Evolutionary conservation across 116 monocot genomes (phyloP).

Genomic region (Dioscorea cayenensis): DNA sequence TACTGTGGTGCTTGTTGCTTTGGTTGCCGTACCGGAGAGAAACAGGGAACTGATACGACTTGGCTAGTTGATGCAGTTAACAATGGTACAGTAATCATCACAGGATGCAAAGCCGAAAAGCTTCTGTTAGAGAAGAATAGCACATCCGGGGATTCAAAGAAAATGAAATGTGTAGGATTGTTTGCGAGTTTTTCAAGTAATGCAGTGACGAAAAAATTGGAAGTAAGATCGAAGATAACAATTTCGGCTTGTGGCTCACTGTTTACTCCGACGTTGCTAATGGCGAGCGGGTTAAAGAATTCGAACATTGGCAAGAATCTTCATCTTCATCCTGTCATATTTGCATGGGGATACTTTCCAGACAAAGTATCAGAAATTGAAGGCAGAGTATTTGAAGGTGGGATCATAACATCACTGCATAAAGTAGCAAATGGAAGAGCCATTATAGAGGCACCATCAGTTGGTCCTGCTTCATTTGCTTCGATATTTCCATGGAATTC

Average conservation of each 20-base stretch:
- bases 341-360: constrained; percentile 93
- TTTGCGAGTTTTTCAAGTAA: constrained; percentile 26
- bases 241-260: constrained; percentile 87
- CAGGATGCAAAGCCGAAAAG: constrained; percentile 66
- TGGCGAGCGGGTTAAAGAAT: constrained; percentile 65
- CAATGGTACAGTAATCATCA: constrained; percentile 59
- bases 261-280: constrained; percentile 62
- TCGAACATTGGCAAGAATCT: constrained; percentile 78
- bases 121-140: constrained; percentile 39
- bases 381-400: constrained; percentile 65
- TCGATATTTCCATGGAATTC: constrained; percentile 64
- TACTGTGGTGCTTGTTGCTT: constrained; percentile 73
- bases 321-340: constrained; percentile 63
- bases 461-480: constrained; percentile 48
- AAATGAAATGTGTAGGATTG: constrained; percentile 57
- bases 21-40: constrained; percentile 66
- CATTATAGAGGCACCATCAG: constrained; percentile 66
- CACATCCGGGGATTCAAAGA: constrained; percentile 6
- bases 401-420: constrained; percentile 88
- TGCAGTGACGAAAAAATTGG: constrained; percentile 25
- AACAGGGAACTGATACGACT: constrained; percentile 76
- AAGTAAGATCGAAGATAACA: constrained; percentile 54
- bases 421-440: constrained; percentile 18
- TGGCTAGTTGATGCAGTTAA: constrained; percentile 87
- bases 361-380: constrained; percentile 40